These are phyloP conservation scores for Vicia villosa DNA, from an alignment of 306 rosid genomes.

Conservation along the genomic window DNA sequence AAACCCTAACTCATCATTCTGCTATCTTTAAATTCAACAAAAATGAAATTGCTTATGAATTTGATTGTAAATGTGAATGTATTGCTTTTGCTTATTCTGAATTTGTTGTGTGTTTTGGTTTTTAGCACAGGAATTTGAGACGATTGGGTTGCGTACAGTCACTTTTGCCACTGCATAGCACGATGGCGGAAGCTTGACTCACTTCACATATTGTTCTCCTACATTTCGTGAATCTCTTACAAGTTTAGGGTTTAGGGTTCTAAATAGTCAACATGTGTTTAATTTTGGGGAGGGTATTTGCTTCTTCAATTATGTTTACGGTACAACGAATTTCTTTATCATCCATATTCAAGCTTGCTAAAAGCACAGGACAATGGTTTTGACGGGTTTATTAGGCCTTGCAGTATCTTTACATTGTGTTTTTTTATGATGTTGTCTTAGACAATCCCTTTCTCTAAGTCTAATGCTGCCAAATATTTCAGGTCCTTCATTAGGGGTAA, in stretches of 20 bases:
- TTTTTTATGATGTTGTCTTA: constrained; percentile 6
- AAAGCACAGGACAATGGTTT: neutral
- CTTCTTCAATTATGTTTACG: constrained; percentile 5
- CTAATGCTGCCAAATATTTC: constrained; percentile 34
- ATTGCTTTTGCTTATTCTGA: neutral
- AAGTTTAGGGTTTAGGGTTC: neutral
- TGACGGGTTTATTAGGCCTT: neutral
- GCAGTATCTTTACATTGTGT: constrained; percentile 7
- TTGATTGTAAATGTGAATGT: neutral
- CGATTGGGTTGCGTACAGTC: constrained; percentile 79
- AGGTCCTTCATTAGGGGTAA: constrained; percentile 89
- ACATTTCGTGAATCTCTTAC: constrained; percentile 19
- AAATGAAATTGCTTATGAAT: neutral
- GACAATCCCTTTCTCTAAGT: constrained; percentile 4
- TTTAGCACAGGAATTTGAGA: constrained; percentile 65
- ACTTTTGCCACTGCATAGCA: constrained; percentile 55
- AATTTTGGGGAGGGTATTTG: constrained; percentile 20
- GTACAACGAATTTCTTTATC: constrained; percentile 6
- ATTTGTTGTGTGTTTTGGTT: neutral
- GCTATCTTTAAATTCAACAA: neutral
- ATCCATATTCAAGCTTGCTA: constrained; percentile 26
- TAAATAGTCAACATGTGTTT: neutral
- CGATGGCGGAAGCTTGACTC: constrained; percentile 50
- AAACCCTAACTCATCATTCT: neutral
- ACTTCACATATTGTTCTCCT: constrained; percentile 77